These are phyloP conservation scores for Arabidopsis lyrata DNA, from an alignment of 441 rosid species.

Conservation along the genomic window DNA sequence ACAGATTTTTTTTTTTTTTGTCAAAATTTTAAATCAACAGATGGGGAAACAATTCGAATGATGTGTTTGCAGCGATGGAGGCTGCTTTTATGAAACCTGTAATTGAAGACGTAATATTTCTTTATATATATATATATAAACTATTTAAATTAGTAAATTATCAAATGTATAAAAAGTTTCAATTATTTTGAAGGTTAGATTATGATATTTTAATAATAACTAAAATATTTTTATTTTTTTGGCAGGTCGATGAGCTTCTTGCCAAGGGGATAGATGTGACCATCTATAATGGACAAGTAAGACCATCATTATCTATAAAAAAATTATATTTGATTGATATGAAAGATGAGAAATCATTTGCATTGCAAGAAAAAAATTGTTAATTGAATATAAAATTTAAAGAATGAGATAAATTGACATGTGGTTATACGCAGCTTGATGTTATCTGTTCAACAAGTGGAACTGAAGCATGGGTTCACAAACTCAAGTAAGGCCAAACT, in stretches of 20 bases:
- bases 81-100: constrained; percentile 89
- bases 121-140: background rate
- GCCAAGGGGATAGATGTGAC: constrained; percentile 82
- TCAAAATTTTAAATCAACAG: constrained; percentile 50
- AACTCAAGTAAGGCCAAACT: constrained; percentile 68
- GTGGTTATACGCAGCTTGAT: constrained; percentile 66
- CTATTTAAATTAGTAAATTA: background rate
- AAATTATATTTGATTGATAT: background rate
- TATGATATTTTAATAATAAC: background rate
- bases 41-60: constrained; percentile 75
- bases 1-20: no score
- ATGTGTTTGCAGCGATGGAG: constrained; percentile 55
- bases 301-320: constrained; percentile 16
- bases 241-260: constrained; percentile 86
- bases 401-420: constrained; percentile 13
- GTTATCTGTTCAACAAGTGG: constrained; percentile 89
- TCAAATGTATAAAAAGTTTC: background rate
- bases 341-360: constrained; percentile 2
- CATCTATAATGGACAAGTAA: constrained; percentile 88
- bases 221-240: background rate
- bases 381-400: no score
- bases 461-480: constrained; percentile 86
- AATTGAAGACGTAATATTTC: constrained; percentile 60
- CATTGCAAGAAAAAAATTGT: background rate
- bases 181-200: constrained; percentile 15